Conservation (phyloP, 1,284 basidiomycete species). For the Hypsizygus ulmarius region DNA sequence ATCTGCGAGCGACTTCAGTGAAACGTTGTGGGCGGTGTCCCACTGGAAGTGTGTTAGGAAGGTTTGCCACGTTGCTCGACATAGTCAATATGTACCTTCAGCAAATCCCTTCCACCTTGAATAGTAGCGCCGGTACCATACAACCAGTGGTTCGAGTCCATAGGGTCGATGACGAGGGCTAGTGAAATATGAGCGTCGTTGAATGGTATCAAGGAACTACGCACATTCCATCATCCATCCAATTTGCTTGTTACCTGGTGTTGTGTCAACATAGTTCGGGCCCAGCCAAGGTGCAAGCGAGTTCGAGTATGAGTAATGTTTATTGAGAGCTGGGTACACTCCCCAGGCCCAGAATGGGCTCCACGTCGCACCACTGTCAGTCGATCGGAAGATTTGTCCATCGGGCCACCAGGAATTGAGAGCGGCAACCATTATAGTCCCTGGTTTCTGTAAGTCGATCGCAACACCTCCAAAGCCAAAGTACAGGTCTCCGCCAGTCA, state of each 20-base stretch:
- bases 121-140: constrained; percentile 65
- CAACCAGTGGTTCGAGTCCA: constrained; percentile 65
- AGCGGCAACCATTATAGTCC: constrained; percentile 65
- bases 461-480: constrained; percentile 59
- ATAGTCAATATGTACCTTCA: constrained; percentile 24
- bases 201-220: constrained; percentile 1
- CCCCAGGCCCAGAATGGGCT: constrained; percentile 56
- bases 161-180: constrained; percentile 58
- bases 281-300: constrained; percentile 58
- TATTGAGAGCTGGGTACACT: constrained; percentile 46
- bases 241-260: constrained; percentile 39
- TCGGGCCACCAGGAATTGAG: constrained; percentile 65
- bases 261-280: constrained; percentile 41
- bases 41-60: constrained; percentile 34
- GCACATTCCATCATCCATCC: constrained; percentile 54
- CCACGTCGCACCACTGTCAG: constrained; percentile 53
- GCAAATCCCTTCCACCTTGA: constrained; percentile 54
- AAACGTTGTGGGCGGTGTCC: constrained; percentile 58
- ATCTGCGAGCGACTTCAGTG: constrained; percentile 56
- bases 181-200: neutral
- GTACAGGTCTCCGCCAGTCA: constrained; percentile 42
- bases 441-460: constrained; percentile 57
- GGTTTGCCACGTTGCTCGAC: neutral
- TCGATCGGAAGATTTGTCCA: constrained; percentile 65
- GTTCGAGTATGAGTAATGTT: constrained; percentile 54